Base-by-base conservation (phyloP, 805 yeast species). In the Pichia californica region DNA sequence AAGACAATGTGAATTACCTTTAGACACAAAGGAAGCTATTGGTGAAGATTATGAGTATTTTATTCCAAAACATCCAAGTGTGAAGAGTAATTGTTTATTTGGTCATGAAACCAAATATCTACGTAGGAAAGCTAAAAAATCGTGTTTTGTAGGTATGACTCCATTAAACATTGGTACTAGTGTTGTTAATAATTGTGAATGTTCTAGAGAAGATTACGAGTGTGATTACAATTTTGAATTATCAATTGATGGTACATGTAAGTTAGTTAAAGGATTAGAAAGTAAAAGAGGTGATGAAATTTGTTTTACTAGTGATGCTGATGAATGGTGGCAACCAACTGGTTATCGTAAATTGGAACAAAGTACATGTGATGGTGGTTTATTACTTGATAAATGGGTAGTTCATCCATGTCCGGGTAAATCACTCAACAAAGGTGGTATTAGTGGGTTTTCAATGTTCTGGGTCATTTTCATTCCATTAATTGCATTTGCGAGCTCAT, bases 351-450 rank as follows among this genome's bases (percentile, higher is more conserved):
- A 78, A 54, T 74, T 89, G 23, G 93, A 96, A 1, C 59, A 85
- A 44, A 81, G 93, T 11, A 86, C 96, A 0, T 93, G 99, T 67
- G 72, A 67, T 35, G 94, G 88, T 19, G 98, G 98, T 4, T 63
- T 77, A 43, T 70, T 73, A 45, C 73, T 86, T 41, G 97, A 86
- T 56, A 70, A 74, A 31, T 75, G 79, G 61, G 71, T 67, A 16
- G 70, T 83, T 3, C 71, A 67, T 43, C 76, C 97, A 7, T 93
- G 99, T 62, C 97, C 98, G 5, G 98, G 98, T 1, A 85, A 80
- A 54, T 79, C 81, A 48, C 62, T 66, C 10, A 81, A 87, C 52
- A 68, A 74, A 39, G 71, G 72, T 10, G 79, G 82, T 2, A 55
- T 85, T 4, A 73, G 68, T 11, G 83, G 87, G 0, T 64, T 70